Percentiles rank a stretch among this genome's conserved stretches.
These are phyloP conservation scores for Cucurbita ficifolia DNA, from an alignment of 306 rosid genomes.

Conservation along the genomic window DNA sequence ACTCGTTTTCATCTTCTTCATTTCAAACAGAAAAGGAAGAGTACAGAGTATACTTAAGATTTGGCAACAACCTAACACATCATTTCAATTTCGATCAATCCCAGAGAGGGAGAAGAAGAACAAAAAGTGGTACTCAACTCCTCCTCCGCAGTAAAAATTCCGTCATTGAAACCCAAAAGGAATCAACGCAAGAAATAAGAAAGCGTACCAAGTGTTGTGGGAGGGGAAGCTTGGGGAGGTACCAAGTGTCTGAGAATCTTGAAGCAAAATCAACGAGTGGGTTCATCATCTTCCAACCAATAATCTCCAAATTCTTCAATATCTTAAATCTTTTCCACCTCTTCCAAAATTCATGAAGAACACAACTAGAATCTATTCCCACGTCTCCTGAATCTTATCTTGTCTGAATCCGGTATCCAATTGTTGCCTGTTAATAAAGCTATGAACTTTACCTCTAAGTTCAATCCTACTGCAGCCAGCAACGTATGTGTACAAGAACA, in stretches of 20 bases:
- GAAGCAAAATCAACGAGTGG: background rate
- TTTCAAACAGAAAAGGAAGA: background rate
- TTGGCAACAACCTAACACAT: background rate
- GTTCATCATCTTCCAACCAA: constrained; percentile 29
- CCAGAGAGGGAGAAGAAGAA: background rate
- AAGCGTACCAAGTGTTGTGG: constrained; percentile 27
- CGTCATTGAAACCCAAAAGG: constrained; percentile 1
- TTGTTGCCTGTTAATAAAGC: constrained; percentile 49
- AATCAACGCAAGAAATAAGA: constrained; percentile 6
- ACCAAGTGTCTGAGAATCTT: background rate
- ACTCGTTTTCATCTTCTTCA: background rate
- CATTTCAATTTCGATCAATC: background rate
- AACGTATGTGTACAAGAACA: constrained; percentile 4
- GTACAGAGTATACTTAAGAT: background rate
- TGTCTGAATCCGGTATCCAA: constrained; percentile 9
- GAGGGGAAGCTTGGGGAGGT: constrained; percentile 19
- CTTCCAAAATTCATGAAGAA: constrained; percentile 63
- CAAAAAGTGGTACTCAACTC: constrained; percentile 30
- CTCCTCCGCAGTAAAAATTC: constrained; percentile 24
- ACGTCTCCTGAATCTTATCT: constrained; percentile 38
- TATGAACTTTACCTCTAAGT: constrained; percentile 48
- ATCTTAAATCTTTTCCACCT: constrained; percentile 48
- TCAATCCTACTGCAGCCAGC: constrained; percentile 83
- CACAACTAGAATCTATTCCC: constrained; percentile 48
- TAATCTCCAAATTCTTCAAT: constrained; percentile 56